These are phyloP conservation scores for Globisporangium splendens DNA, from an alignment of 352 stramenopile species.

Conservation along the genomic window DNA sequence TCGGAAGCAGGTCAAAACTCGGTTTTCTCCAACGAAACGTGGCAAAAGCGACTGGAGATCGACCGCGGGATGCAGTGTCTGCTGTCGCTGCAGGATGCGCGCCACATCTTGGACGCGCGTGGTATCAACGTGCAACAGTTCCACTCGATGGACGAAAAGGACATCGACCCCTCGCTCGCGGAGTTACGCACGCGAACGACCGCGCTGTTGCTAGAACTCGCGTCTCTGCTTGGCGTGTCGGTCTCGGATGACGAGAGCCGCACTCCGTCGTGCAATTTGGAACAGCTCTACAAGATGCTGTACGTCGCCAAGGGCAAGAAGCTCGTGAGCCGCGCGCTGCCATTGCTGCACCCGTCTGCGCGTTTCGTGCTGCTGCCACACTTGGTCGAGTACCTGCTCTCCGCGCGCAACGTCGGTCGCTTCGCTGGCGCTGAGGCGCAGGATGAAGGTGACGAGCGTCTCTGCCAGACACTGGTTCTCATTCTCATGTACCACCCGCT, in stretches of 20 bases:
- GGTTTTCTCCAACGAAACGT: conserved; percentile 75
- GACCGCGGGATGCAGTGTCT: conserved; percentile 74
- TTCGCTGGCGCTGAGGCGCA: conserved; percentile 19
- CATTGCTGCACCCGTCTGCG: conserved; percentile 73
- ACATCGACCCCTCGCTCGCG: conserved; percentile 70
- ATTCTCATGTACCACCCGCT: conserved; percentile 79
- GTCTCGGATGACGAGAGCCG: conserved; percentile 16
- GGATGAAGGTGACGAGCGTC: conserved; percentile 44
- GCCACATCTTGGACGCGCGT: conserved; percentile 76
- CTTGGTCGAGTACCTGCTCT: conserved; percentile 61
- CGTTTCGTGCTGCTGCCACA: conserved; percentile 73
- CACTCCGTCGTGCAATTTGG: conserved; percentile 43
- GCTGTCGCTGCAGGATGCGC: conserved; percentile 76
- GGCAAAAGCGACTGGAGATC: conserved; percentile 66
- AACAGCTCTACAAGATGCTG: conserved; percentile 58
- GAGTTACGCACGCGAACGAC: conserved; percentile 68
- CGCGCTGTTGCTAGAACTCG: conserved; percentile 64
- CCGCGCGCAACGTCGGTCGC: conserved; percentile 32
- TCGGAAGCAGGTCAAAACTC: conserved; percentile 38
- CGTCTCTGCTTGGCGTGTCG: conserved; percentile 52
- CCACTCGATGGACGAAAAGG: conserved; percentile 64
- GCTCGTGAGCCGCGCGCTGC: conserved; percentile 71
- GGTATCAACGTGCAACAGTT: conserved; percentile 86
- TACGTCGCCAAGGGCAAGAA: conserved; percentile 65
- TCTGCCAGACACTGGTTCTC: conserved; percentile 80